These are phyloP conservation scores for Diplodia sapinea DNA, from an alignment of 2,329 filamentous ascomycete species.

Conservation along the genomic window DNA sequence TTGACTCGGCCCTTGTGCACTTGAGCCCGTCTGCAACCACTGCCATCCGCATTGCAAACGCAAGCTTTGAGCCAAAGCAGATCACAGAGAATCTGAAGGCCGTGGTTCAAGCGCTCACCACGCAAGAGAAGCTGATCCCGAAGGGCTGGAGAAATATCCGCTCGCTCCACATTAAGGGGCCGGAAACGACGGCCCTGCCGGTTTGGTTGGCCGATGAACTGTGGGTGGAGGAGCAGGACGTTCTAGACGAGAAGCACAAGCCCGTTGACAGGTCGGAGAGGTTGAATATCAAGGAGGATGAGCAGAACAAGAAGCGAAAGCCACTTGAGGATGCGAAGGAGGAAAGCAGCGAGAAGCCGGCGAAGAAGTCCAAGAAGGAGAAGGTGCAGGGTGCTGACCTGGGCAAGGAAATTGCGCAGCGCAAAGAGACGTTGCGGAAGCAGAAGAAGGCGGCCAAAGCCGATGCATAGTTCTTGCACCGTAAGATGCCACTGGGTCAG, in stretches of 20 bases:
- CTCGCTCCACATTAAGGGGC: constrained; percentile 87
- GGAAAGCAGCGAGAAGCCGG: constrained; percentile 42
- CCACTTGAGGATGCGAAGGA: constrained; percentile 34
- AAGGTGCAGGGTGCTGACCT: constrained; percentile 35
- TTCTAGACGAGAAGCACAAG: constrained; percentile 62
- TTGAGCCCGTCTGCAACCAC: constrained; percentile 80
- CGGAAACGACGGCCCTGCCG: constrained; percentile 85
- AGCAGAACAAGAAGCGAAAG: constrained; percentile 32
- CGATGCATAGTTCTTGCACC: constrained; percentile 14
- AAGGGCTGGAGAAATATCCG: constrained; percentile 88
- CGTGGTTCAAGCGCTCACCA: constrained; percentile 65
- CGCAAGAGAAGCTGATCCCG: constrained; percentile 73
- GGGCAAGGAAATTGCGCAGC: constrained; percentile 39
- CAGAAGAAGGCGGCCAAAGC: constrained; percentile 54
- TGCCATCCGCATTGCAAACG: constrained; percentile 77
- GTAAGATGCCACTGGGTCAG: constrained; percentile 7
- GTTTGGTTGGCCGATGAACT: constrained; percentile 93
- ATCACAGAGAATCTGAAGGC: constrained; percentile 80
- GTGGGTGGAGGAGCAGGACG: constrained; percentile 79
- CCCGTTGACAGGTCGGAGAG: constrained; percentile 38
- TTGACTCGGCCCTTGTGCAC: constrained; percentile 79
- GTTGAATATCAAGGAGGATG: constrained; percentile 26
- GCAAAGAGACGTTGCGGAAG: constrained; percentile 57
- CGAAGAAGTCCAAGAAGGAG: constrained; percentile 62
- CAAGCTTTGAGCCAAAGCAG: constrained; percentile 75